Percentiles rank a stretch among this genome's conserved stretches.
Evolutionary conservation across 768 basidiomycete genomes (phyloP).

Genomic region (Calocybe gangraenosa): DNA sequence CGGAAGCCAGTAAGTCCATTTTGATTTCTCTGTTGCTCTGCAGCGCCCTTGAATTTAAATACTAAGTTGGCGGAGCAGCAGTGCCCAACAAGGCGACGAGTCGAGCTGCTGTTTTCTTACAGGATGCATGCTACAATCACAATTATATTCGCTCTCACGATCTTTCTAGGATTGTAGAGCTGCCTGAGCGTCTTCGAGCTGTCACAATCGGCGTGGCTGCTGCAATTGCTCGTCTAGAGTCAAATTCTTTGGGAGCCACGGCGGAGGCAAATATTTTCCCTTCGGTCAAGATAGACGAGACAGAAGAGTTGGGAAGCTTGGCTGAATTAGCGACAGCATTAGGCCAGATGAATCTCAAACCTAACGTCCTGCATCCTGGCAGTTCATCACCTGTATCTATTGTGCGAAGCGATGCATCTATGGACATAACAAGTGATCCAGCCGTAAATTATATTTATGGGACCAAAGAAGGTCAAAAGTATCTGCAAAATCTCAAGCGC

Average conservation of each 20-base stretch:
- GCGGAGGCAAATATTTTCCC: no score
- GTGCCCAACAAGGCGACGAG: neutral
- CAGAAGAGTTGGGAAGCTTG: no score
- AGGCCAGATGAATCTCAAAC: slow-evolving; percentile 35
- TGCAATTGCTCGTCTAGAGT: slow-evolving; percentile 63
- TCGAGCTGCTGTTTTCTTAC: slow-evolving; percentile 43
- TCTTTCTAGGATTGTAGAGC: slow-evolving; percentile 76
- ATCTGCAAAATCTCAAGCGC: slow-evolving; percentile 55
- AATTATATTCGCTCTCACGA: slow-evolving; percentile 76
- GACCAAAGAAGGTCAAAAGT: slow-evolving; percentile 61
- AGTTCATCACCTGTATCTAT: slow-evolving; percentile 34
- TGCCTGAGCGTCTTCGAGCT: slow-evolving; percentile 85
- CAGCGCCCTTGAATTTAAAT: no score
- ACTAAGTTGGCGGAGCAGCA: neutral
- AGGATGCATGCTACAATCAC: slow-evolving; percentile 72
- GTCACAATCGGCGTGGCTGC: slow-evolving; percentile 80
- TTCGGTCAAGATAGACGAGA: no score
- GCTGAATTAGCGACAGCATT: slow-evolving; percentile 42
- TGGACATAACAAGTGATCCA: slow-evolving; percentile 52
- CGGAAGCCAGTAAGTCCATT: no score
- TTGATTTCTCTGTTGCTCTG: no score
- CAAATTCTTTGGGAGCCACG: no score
- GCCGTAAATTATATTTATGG: slow-evolving; percentile 77
- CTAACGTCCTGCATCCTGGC: slow-evolving; percentile 6
- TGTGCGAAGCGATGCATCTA: slow-evolving; percentile 47